A percentile compares a stretch with the other conserved stretches of the same genome.
phyloP scores from a whole-genome alignment of 805 yeast species.

The Lachancea waltii region DNA sequence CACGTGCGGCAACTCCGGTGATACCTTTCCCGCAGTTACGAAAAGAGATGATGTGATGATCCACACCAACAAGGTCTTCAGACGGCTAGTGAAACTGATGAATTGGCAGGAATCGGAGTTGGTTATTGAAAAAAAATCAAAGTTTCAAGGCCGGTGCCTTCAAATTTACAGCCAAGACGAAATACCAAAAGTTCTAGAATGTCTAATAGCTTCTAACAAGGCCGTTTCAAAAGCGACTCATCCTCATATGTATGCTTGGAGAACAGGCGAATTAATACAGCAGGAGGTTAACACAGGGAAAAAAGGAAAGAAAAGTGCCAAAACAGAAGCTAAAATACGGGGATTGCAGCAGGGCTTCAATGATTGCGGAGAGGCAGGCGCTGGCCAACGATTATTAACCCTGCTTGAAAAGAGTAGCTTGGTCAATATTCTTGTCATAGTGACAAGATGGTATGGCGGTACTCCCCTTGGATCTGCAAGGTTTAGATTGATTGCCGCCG shows the following conservation, averaged over 20 bases:
- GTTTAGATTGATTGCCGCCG: conserved; percentile 58
- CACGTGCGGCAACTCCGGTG: too few relatives aligned
- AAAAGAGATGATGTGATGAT: too few relatives aligned
- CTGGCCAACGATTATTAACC: conserved; percentile 55
- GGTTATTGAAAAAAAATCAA: conserved; percentile 49
- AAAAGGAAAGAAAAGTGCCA: conserved; percentile 11
- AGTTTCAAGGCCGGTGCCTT: conserved; percentile 59
- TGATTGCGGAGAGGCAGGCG: conserved; percentile 73
- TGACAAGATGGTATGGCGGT: conserved; percentile 81
- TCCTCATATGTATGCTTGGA: conserved; percentile 71
- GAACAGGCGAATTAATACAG: conserved; percentile 35
- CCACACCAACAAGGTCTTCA: too few relatives aligned
- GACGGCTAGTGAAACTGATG: too few relatives aligned
- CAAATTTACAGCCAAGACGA: conserved; percentile 36
- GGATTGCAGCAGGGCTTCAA: conserved; percentile 48
- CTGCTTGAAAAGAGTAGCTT: conserved; percentile 44
- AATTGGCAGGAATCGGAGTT: conserved; percentile 39
- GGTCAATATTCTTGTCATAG: conserved; percentile 56
- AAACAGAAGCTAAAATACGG: conserved; percentile 3
- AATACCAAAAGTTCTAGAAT: conserved; percentile 37
- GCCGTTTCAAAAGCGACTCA: conserved; percentile 55
- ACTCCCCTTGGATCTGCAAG: conserved; percentile 64
- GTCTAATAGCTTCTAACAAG: conserved; percentile 42
- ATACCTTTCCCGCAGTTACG: too few relatives aligned
- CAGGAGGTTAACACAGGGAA: conserved; percentile 5